phyloP scores from a whole-genome alignment of 1,139 yeast genomes.

The Ogataea hybrid region DNA sequence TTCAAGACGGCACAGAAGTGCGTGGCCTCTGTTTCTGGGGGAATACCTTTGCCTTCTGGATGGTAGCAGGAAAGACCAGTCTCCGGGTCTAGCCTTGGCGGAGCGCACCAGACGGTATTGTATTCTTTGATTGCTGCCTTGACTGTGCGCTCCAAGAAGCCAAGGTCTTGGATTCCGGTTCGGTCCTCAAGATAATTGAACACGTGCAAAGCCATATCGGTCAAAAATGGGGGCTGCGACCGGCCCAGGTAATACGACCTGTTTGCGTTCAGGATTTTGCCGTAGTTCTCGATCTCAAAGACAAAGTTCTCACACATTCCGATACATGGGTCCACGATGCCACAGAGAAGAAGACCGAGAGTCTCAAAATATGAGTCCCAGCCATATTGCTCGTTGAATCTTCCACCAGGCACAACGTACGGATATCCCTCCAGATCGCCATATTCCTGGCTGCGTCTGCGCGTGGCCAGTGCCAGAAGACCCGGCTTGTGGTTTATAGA shows the following conservation, averaged over 20 bases:
- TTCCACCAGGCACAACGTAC: conserved; percentile 95
- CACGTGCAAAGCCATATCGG: conserved; percentile 83
- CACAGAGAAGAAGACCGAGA: conserved; percentile 73
- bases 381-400: conserved; percentile 94
- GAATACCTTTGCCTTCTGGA: conserved; percentile 88
- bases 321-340: conserved; percentile 64
- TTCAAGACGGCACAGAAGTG: conserved; percentile 75
- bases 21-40: conserved; percentile 93
- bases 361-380: conserved; percentile 98
- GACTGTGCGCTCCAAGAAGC: conserved; percentile 63
- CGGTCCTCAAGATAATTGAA: conserved; percentile 50
- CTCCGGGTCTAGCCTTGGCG: conserved; percentile 70
- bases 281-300: conserved; percentile 86
- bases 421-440: conserved; percentile 63
- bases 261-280: conserved; percentile 92
- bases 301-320: conserved; percentile 94
- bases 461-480: conserved; percentile 73
- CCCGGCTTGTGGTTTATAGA: conserved; percentile 87
- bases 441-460: conserved; percentile 31
- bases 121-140: conserved; percentile 88
- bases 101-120: conserved; percentile 69
- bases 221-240: conserved; percentile 97
- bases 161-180: conserved; percentile 29
- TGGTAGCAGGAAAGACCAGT: conserved; percentile 89
- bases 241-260: conserved; percentile 88